These are phyloP conservation scores for Ricinus communis DNA, from an alignment of 345 rosid species.

Conservation along the genomic window DNA sequence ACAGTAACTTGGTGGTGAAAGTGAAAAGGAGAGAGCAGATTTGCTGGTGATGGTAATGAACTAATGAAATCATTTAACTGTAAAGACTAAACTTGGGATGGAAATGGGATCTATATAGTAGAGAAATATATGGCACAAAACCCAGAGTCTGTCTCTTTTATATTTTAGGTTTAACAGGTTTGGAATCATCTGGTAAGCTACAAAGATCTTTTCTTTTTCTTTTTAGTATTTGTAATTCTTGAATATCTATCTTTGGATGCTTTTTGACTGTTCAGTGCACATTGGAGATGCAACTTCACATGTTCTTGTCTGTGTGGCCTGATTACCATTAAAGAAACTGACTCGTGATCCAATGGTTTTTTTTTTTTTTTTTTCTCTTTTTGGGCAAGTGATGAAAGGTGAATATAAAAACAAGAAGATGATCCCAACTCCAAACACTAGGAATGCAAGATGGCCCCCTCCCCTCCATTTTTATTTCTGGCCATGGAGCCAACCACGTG, in stretches of 20 bases:
- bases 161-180: background rate
- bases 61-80: background rate
- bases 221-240: background rate
- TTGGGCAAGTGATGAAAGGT: background rate
- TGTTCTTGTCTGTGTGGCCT: slow-evolving; percentile 23
- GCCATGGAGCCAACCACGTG: slow-evolving; percentile 2
- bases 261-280: slow-evolving; percentile 2
- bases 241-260: background rate
- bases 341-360: slow-evolving; percentile 34
- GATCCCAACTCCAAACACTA: background rate
- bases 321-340: background rate
- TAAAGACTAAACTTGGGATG: background rate
- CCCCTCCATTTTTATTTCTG: background rate
- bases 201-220: background rate
- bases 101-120: background rate
- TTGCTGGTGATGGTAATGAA: background rate
- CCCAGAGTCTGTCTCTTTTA: slow-evolving; percentile 4
- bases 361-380: no score
- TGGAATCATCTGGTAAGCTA: slow-evolving; percentile 1
- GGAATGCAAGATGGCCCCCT: background rate
- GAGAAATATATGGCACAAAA: background rate
- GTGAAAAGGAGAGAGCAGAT: no score
- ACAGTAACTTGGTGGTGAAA: background rate
- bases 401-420: background rate
- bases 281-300: slow-evolving; percentile 19